Base-by-base conservation (phyloP, 73 alveolate genomes). In the Stentor roeselii region DNA sequence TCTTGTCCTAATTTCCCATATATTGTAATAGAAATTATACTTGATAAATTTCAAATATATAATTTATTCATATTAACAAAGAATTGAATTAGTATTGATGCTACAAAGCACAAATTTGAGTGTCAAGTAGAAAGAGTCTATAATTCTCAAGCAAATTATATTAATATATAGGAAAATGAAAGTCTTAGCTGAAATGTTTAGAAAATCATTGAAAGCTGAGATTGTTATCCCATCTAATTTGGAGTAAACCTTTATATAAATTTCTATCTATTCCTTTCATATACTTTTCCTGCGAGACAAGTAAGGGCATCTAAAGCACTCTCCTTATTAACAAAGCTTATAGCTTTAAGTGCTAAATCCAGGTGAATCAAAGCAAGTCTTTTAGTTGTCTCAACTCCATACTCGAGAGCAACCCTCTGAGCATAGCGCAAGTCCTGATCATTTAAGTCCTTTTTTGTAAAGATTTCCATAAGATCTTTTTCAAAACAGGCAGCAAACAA, bases 311-410 rank as follows among this genome's bases (percentile, higher is more conserved):
- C 6, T 21, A n/a, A 39, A 14, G 84, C 84, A n/a, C 40, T 21
- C 15, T 34, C 76, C 34, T 39, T 76, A 27, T 36, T 36, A 34
- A 76, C 34, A 41, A 76, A 76, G n/a, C 39, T 34, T 14, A 76
- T 15, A 30, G 60, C 15, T 76, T 76, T 27, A 37, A 76, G 36
- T n/a, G 84, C 76, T 35, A n/a, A 36, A 39, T 37, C 34, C 21
- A 76, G 84, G 39, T 76, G 84, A n/a, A 21, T 21, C 39, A 76
- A 76, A 76, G 84, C 84, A 39, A 76, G 74, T 27, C 39, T 14
- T 67, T 38, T 76, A 21, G 84, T 41, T 21, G 30, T 76, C 0
- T 37, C 60, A 37, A 76, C 21, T 34, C 84, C 84, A 76, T 76
- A 39, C 37, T 76, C 31, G 1, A 1, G 3, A 1, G 74, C 84